Percentiles rank a stretch among this genome's conserved stretches.
Conservation (phyloP, 2,329 filamentous ascomycete species). For the Epicoccum sorghinum region DNA sequence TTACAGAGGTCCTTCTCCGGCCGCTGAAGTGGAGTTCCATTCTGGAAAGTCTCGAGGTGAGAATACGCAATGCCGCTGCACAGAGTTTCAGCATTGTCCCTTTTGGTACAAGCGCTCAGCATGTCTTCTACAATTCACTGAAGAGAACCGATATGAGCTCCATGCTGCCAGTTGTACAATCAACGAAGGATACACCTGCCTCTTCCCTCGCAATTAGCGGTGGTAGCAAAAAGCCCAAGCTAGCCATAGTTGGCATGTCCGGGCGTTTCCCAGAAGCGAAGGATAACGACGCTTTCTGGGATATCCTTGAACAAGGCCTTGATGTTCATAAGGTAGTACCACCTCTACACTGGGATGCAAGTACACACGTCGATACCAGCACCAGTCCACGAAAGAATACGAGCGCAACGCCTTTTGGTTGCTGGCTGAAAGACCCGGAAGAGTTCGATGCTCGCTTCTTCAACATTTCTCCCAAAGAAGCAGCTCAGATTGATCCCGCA, state of each 20-base stretch:
- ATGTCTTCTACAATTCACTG: neutral
- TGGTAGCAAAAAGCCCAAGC: neutral
- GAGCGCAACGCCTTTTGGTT: conserved; percentile 20
- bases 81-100: neutral
- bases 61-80: neutral
- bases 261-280: conserved; percentile 12
- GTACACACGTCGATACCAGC: neutral
- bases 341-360: conserved; percentile 7
- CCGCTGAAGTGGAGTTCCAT: neutral
- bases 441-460: conserved; percentile 23
- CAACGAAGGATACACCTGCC: neutral
- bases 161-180: neutral
- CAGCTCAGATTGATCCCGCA: conserved; percentile 24
- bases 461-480: conserved; percentile 31
- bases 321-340: conserved; percentile 1
- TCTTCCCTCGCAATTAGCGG: neutral
- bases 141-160: neutral
- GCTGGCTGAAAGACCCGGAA: neutral
- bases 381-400: neutral
- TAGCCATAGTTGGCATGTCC: neutral
- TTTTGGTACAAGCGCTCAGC: neutral
- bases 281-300: conserved; percentile 44
- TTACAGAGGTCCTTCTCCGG: neutral
- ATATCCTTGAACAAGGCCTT: conserved; percentile 40
- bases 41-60: neutral